Conservation (phyloP, 2,329 filamentous ascomycete genomes). For the Exophiala oligosperma region DNA sequence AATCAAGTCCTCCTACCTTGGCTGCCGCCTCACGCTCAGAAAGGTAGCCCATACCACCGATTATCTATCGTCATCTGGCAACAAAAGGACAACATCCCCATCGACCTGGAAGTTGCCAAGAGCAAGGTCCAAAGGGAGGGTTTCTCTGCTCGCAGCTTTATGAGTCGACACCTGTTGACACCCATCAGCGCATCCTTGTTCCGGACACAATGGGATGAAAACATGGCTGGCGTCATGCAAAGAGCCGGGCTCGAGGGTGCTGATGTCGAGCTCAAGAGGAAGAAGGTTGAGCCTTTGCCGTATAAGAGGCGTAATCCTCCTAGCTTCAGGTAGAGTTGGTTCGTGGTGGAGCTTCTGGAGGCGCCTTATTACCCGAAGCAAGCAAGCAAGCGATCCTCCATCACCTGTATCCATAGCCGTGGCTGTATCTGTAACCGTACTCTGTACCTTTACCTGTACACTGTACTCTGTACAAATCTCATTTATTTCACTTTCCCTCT, state of each 20-base stretch:
- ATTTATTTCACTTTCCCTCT: neutral
- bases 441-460: too few relatives aligned
- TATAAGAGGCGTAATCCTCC: constrained; percentile 60
- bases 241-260: constrained; percentile 71
- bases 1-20: constrained; percentile 74
- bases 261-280: constrained; percentile 81
- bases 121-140: constrained; percentile 59
- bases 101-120: constrained; percentile 61
- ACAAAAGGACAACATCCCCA: constrained; percentile 63
- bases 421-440: too few relatives aligned
- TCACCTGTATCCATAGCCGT: too few relatives aligned
- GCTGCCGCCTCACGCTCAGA: constrained; percentile 83
- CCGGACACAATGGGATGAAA: constrained; percentile 85
- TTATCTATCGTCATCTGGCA: constrained; percentile 80
- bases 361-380: constrained; percentile 13
- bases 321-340: constrained; percentile 40
- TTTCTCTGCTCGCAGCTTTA: constrained; percentile 75
- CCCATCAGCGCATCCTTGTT: constrained; percentile 86
- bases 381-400: too few relatives aligned
- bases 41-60: constrained; percentile 88
- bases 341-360: constrained; percentile 30
- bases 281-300: constrained; percentile 68
- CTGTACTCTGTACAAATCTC: constrained; percentile 22
- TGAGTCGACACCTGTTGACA: constrained; percentile 65
- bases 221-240: constrained; percentile 83